Evolutionary conservation across 2,329 filamentous ascomycete genomes (phyloP), one percentile per base, ranked within the genome.

Genomic region (Aspergillus sojae): DNA sequence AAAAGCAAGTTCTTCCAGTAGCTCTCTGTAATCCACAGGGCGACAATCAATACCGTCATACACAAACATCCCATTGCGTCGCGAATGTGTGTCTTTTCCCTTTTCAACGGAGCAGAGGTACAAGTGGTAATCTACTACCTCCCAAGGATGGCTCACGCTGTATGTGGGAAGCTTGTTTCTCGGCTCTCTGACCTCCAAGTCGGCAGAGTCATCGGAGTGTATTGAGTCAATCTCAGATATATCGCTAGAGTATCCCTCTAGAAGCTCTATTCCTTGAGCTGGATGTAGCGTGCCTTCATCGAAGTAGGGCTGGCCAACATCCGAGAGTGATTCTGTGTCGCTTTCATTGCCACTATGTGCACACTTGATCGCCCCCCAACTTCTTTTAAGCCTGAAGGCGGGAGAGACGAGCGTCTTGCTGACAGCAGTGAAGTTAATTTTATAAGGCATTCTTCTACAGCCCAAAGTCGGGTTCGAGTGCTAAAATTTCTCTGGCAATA

Each of bases 111-210:
- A 57, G 19, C 64, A 64, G 12, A 77, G 70, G 50, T 76, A 76
- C 19, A 78, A 58, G 21, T 76, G 68, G 32, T 75, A 77, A 61
- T 77, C 75, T 10, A 76, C 60, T 16, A 75, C 65, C 11, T 69
- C 67, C 73, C 72, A 77, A 7, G 73, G 73, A 48, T 77, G 74
- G 16, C 57, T 64, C 45, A 71, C 62, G 23, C 62, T 55, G 48
- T 62, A 67, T 7, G 62, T 58, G 21, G 61, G 56, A 26, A 54
- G 55, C 7, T 64, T 57, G 30, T 50, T 43, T 30, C 50, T 30
- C n/a, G 46, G 34, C 14, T 32, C 36, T 43, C 50, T n/a, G 23
- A 21, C 32, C 14, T 53, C 34, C 41, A 23, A n/a, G 21, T 57
- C 41, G 34, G 28, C 6, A 7, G 57, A 60, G 30, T 23, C 41